Evolutionary conservation across 1,139 yeast species (phyloP).

Genomic region (Saccharomyces pastorianus): DNA sequence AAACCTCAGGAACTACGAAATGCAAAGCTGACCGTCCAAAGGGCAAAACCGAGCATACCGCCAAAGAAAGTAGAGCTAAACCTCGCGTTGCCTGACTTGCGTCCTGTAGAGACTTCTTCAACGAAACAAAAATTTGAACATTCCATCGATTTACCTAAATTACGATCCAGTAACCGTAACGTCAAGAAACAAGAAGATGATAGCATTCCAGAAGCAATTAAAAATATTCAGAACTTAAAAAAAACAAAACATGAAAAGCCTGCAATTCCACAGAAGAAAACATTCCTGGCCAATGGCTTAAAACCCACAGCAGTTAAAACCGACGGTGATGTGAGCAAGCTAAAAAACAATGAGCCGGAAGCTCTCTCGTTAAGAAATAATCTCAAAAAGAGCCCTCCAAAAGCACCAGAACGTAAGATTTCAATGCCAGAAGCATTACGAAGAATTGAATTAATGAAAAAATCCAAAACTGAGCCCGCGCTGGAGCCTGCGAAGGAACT

Average conservation of each 20-base stretch:
- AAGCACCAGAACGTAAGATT: conserved; percentile 23
- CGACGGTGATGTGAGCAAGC: too few species aligned
- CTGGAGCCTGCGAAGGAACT: background rate
- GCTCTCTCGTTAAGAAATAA: conserved; percentile 11
- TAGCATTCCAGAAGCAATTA: background rate
- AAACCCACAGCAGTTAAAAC: too few species aligned
- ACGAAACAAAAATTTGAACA: background rate
- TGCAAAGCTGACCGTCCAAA: conserved; percentile 5
- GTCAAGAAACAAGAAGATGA: background rate
- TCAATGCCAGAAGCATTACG: conserved; percentile 31
- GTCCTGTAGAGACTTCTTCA: conserved; percentile 5
- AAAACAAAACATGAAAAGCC: background rate
- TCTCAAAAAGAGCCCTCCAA: conserved; percentile 18
- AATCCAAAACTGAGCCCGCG: background rate
- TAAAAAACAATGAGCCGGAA: too few species aligned
- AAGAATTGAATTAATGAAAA: conserved; percentile 21
- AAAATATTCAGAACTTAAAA: background rate
- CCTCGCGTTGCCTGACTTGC: conserved; percentile 11
- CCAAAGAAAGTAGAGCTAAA: conserved; percentile 6
- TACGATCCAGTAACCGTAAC: background rate
- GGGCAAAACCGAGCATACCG: conserved; percentile 11
- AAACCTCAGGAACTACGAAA: conserved; percentile 5
- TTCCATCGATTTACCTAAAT: background rate
- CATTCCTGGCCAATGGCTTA: too few species aligned
- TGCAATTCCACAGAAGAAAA: background rate